These are phyloP conservation scores for Boeremia exigua DNA, from an alignment of 2,329 filamentous ascomycete genomes.

Conservation along the genomic window DNA sequence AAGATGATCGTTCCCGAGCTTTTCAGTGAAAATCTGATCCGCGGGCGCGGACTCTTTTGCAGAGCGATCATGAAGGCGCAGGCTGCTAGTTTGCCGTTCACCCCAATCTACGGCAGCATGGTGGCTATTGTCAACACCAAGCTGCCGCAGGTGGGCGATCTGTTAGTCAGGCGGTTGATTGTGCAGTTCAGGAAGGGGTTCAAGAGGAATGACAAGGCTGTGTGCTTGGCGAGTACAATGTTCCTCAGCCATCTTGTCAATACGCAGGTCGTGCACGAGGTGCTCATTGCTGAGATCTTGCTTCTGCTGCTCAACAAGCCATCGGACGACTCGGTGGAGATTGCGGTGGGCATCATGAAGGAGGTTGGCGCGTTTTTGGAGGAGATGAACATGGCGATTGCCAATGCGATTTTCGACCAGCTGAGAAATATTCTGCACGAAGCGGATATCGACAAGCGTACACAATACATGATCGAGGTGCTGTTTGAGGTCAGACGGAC, in stretches of 20 bases:
- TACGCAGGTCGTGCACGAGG: slow-evolving; percentile 93
- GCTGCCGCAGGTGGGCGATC: slow-evolving; percentile 89
- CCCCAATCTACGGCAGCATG: slow-evolving; percentile 94
- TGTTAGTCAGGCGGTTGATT: slow-evolving; percentile 83
- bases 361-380: slow-evolving; percentile 94
- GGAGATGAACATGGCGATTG: slow-evolving; percentile 90
- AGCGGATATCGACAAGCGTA: slow-evolving; percentile 94
- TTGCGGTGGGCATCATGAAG: slow-evolving; percentile 89
- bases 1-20: slow-evolving; percentile 96
- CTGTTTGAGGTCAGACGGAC: slow-evolving; percentile 96
- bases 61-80: slow-evolving; percentile 98
- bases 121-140: slow-evolving; percentile 97
- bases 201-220: slow-evolving; percentile 94
- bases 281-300: slow-evolving; percentile 89
- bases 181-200: slow-evolving; percentile 96
- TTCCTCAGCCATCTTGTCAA: slow-evolving; percentile 97
- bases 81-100: slow-evolving; percentile 93
- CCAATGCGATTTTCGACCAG: slow-evolving; percentile 91
- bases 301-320: slow-evolving; percentile 92
- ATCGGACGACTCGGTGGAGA: slow-evolving; percentile 96
- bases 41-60: slow-evolving; percentile 91
- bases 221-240: slow-evolving; percentile 89
- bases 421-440: slow-evolving; percentile 96
- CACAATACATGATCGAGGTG: slow-evolving; percentile 99
- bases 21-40: slow-evolving; percentile 91